A percentile compares a stretch with the other conserved stretches of the same genome.
Conservation (phyloP, 495 filamentous ascomycete genomes). For the Annulohypoxylon moriforme region DNA sequence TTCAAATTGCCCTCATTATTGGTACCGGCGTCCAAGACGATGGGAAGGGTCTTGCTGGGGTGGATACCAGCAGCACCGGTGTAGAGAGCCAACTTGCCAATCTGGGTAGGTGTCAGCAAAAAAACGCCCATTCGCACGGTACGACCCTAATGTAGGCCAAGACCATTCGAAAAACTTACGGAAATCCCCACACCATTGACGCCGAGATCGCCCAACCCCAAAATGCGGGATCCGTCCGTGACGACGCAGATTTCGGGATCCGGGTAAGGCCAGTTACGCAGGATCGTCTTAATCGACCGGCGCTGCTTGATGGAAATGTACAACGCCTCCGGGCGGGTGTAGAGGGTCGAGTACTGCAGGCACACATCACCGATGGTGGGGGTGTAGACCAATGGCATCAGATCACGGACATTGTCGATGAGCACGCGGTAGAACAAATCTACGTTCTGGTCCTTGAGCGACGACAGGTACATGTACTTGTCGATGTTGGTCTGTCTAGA, state of each 20-base stretch:
- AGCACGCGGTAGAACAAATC: constrained; percentile 96
- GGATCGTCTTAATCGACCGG: constrained; percentile 82
- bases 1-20: constrained; percentile 87
- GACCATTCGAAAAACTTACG: constrained; percentile 65
- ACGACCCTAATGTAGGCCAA: constrained; percentile 31
- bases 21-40: constrained; percentile 92
- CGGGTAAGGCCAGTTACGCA: constrained; percentile 87
- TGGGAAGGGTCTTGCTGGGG: constrained; percentile 88
- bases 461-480: constrained; percentile 93
- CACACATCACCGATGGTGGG: constrained; percentile 98
- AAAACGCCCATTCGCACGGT: constrained; percentile 7
- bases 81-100: constrained; percentile 92
- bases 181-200: constrained; percentile 99
- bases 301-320: constrained; percentile 93
- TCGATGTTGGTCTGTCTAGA: constrained; percentile 84
- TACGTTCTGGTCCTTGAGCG: constrained; percentile 86
- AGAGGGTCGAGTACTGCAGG: constrained; percentile 93
- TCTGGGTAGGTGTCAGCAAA: constrained; percentile 53
- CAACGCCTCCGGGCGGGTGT: constrained; percentile 92
- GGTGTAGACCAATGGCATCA: constrained; percentile 97
- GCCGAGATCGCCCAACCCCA: constrained; percentile 94
- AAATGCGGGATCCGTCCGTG: constrained; percentile 95
- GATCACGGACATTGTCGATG: constrained; percentile 87
- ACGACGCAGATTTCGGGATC: constrained; percentile 96
- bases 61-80: constrained; percentile 96